phyloP scores from a whole-genome alignment of 106 monocot species.

The Dendrobium huoshanense region DNA sequence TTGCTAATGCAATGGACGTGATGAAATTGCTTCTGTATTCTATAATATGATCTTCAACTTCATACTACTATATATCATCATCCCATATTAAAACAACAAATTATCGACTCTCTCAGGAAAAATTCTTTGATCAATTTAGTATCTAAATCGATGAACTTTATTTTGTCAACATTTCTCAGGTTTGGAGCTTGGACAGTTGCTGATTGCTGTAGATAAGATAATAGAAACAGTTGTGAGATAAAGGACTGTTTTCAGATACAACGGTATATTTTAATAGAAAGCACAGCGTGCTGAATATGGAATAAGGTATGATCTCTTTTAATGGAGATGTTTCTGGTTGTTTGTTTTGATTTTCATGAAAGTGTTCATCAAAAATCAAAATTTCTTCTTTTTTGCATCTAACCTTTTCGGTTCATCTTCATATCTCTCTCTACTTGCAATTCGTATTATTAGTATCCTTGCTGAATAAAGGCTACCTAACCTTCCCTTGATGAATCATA shows the following conservation, averaged over 20 bases:
- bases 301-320: conserved; percentile 1
- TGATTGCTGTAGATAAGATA: not conserved
- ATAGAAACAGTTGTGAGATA: not conserved
- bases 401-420: too few species aligned
- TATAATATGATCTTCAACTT: not conserved
- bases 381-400: too few species aligned
- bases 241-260: not conserved
- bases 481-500: too few species aligned
- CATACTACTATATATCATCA: not conserved
- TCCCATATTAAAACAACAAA: not conserved
- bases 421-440: too few species aligned
- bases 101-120: not conserved
- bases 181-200: not conserved
- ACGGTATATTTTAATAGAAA: not conserved
- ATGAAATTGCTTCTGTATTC: not conserved
- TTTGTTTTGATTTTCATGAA: not conserved
- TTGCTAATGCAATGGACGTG: not conserved
- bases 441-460: too few species aligned
- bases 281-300: not conserved
- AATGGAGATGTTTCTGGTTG: not conserved
- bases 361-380: too few species aligned
- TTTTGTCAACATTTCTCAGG: not conserved
- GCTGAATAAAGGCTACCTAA: too few species aligned
- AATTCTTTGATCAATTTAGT: too few species aligned
- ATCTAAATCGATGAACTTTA: not conserved